Evolutionary conservation across 139 green algal genomes (phyloP), one percentile per base, ranked within the genome.

Genomic region (Pedinophyceae sp.): DNA sequence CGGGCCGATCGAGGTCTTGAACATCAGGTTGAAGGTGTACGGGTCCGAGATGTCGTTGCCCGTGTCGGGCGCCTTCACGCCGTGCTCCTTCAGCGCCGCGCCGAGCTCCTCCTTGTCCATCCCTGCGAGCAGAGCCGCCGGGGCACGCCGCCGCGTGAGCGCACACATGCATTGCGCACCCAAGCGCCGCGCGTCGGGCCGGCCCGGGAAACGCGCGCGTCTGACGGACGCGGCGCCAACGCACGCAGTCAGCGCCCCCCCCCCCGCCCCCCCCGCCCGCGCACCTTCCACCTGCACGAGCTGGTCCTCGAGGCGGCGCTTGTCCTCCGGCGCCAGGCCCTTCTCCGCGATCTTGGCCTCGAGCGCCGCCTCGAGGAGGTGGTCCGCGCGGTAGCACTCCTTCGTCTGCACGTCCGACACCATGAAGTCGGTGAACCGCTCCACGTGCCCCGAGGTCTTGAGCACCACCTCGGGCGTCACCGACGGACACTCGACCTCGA

Each of bases 21-120:
- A 98, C 91, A 97, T 98, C 15, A 98, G 80, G 75, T 98, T 98
- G 82, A 98, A 98, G 43, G 88, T 77, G 73, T 93, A 97, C 30
- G 91, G 89, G 3, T 66, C 57, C 5, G 65, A 78, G 41, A 98
- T 77, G 49, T 84, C 85, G 69, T 98, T 97, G 30, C 76, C 76
- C 38, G 91, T 97, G 52, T 95, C 91, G 2, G 90, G 90, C 1
- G 88, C 72, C 50, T 85, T 88, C 27, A 93, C 76, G 43, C 63
- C 74, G 57, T 83, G 95, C 27, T 77, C 57, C 58, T 73, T 81
- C 45, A 98, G 70, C 27, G 75, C 73, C 2, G 47, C 70, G 27
- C 74, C 82, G 58, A 98, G 77, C 52, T 74, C 59, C 17, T 82
- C 74, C n/a, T 13, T 43, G 34, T n/a, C n/a, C n/a, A n/a, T n/a